A percentile compares a stretch with the other conserved stretches of the same genome.
Conservation (phyloP, 2,329 filamentous ascomycete genomes). For the Karstenula rhodostoma region DNA sequence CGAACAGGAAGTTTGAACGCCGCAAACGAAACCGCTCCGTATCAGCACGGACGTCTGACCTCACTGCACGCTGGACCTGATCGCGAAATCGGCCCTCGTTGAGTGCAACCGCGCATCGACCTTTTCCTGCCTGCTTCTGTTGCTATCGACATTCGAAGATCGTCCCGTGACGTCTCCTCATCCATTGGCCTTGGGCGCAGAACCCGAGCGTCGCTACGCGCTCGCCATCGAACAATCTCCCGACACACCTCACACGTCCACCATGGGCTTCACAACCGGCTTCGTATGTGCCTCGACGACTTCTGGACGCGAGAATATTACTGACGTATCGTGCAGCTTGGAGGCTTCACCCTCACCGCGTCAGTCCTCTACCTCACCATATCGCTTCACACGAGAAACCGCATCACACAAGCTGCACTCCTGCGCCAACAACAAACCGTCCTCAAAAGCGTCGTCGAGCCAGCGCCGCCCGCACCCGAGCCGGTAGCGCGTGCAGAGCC, state of each 20-base stretch:
- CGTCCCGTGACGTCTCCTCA: not conserved
- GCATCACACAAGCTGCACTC: conserved; percentile 54
- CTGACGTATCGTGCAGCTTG: conserved; percentile 48
- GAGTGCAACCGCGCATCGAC: not conserved
- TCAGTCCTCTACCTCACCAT: conserved; percentile 51
- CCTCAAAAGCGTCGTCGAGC: conserved; percentile 55
- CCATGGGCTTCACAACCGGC: conserved; percentile 62
- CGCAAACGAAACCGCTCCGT: conserved; percentile 5
- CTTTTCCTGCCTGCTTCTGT: not conserved
- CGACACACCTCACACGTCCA: conserved; percentile 7
- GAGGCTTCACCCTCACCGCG: conserved; percentile 60
- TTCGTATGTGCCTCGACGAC: conserved; percentile 50
- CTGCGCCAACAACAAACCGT: conserved; percentile 56
- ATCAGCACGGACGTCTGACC: conserved; percentile 9
- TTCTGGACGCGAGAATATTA: not conserved
- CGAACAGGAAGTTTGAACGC: conserved; percentile 4
- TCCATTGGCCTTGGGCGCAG: conserved; percentile 8
- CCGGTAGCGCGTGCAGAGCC: conserved; percentile 49
- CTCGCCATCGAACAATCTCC: not conserved
- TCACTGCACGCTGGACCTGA: conserved; percentile 6
- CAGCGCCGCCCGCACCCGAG: conserved; percentile 50
- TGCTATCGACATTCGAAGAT: not conserved
- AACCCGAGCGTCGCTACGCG: not conserved
- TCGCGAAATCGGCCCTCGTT: not conserved
- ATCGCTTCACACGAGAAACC: conserved; percentile 57